Percentiles rank a stretch among this genome's conserved stretches.
Evolutionary conservation across 345 rosid species (phyloP).

Genomic region (Eucalyptus sp.): DNA sequence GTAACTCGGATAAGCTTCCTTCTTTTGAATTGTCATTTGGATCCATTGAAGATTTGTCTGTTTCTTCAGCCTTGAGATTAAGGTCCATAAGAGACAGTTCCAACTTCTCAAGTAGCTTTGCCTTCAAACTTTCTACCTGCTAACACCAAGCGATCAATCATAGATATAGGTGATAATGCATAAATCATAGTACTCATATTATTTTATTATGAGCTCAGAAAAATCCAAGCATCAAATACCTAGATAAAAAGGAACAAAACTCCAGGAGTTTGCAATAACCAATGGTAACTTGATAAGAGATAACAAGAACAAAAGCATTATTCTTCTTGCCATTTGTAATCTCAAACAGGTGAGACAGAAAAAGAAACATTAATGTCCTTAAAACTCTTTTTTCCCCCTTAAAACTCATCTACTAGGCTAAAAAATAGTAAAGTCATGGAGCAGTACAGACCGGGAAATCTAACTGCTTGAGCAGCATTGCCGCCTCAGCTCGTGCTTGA

Average conservation of each 20-base stretch:
- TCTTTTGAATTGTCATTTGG: conserved; percentile 27
- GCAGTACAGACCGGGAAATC: conserved; percentile 78
- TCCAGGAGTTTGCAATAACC: not conserved
- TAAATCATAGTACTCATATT: not conserved
- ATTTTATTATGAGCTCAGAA: not conserved
- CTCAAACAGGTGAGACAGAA: not conserved
- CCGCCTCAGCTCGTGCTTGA: conserved; percentile 97
- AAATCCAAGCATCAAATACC: not conserved
- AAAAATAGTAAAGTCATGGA: not conserved
- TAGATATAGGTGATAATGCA: not conserved
- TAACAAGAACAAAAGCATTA: not conserved
- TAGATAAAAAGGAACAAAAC: not conserved
- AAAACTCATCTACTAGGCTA: not conserved
- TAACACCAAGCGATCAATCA: not conserved
- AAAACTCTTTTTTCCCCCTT: not conserved
- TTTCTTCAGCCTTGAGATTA: conserved; percentile 40
- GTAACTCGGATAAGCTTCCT: conserved; percentile 16
- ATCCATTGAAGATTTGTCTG: conserved; percentile 17
- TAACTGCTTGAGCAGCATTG: conserved; percentile 85
- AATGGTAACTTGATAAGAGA: not conserved
- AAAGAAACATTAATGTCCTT: not conserved
- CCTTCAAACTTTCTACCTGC: conserved; percentile 86
- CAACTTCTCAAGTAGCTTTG: conserved; percentile 75
- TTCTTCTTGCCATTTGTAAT: not conserved
- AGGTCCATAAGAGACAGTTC: conserved; percentile 79